These are phyloP conservation scores for Trichoderma breve DNA, from an alignment of 2,329 filamentous ascomycete species.

Conservation along the genomic window DNA sequence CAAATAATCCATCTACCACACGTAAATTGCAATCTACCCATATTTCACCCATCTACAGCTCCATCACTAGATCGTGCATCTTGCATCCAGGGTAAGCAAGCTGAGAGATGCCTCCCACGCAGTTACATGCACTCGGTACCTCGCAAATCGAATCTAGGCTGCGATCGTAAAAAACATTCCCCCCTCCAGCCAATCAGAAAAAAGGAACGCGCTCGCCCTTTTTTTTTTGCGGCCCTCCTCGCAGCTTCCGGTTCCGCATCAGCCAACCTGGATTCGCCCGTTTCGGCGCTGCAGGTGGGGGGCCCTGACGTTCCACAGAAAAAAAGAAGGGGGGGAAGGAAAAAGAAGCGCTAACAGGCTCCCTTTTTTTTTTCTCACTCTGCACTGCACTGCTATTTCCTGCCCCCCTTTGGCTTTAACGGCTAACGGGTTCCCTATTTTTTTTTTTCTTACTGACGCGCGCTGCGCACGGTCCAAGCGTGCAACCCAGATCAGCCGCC, in stretches of 20 bases:
- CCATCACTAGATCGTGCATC: neutral
- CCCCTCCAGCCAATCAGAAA: neutral
- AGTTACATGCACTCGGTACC: neutral
- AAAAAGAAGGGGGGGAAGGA: neutral
- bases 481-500: constrained; percentile 39
- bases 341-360: constrained; percentile 5
- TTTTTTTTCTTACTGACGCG: constrained; percentile 22
- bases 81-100: constrained; percentile 9
- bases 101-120: neutral
- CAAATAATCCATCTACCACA: neutral
- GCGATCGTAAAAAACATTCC: constrained; percentile 1
- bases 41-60: neutral
- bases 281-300: neutral
- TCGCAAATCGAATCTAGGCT: constrained; percentile 10
- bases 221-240: neutral
- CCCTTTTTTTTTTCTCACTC: constrained; percentile 24
- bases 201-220: constrained; percentile 2
- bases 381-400: neutral
- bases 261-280: neutral
- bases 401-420: neutral
- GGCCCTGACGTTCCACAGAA: neutral
- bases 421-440: neutral
- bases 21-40: neutral
- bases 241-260: neutral
- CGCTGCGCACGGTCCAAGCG: constrained; percentile 27